These are phyloP conservation scores for Vanrija sp. DNA, from an alignment of 1,284 basidiomycete species.

Conservation along the genomic window DNA sequence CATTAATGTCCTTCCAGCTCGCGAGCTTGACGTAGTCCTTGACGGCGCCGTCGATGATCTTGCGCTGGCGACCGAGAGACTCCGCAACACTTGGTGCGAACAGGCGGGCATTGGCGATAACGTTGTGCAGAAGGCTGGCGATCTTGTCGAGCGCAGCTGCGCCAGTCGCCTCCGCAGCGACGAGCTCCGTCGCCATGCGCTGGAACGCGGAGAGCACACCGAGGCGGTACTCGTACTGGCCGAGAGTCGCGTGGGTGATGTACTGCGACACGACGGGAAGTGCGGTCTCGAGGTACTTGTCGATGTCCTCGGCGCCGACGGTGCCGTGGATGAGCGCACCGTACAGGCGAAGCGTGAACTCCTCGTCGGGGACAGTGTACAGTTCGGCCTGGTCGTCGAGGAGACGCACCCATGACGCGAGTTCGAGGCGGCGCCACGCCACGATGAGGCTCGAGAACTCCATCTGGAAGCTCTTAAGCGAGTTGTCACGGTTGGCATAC, in stretches of 20 bases:
- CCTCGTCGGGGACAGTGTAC: conserved; percentile 63
- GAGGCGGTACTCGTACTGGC: conserved; percentile 73
- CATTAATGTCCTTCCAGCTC: conserved; percentile 97
- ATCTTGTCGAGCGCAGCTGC: conserved; percentile 52
- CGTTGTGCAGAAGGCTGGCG: conserved; percentile 62
- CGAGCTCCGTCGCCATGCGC: conserved; percentile 43
- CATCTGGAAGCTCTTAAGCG: conserved; percentile 65
- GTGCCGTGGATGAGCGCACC: conserved; percentile 70
- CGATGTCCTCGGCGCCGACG: conserved; percentile 51
- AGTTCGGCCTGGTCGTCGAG: conserved; percentile 65
- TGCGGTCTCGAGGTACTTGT: conserved; percentile 57
- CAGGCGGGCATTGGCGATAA: conserved; percentile 64
- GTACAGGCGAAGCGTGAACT: conserved; percentile 92
- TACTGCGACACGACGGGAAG: conserved; percentile 80
- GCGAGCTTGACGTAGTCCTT: conserved; percentile 86
- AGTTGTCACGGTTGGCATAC: conserved; percentile 83
- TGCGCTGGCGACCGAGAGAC: conserved; percentile 61
- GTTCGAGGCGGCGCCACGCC: conserved; percentile 83
- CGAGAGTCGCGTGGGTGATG: conserved; percentile 70
- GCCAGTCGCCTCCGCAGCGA: conserved; percentile 40
- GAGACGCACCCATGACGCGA: conserved; percentile 80
- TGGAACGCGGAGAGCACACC: conserved; percentile 67
- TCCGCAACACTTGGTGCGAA: conserved; percentile 57
- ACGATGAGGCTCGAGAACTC: conserved; percentile 72
- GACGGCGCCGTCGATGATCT: conserved; percentile 72